These are phyloP conservation scores for Sporothrix protearum DNA, from an alignment of 2,329 filamentous ascomycete genomes.

Conservation along the genomic window DNA sequence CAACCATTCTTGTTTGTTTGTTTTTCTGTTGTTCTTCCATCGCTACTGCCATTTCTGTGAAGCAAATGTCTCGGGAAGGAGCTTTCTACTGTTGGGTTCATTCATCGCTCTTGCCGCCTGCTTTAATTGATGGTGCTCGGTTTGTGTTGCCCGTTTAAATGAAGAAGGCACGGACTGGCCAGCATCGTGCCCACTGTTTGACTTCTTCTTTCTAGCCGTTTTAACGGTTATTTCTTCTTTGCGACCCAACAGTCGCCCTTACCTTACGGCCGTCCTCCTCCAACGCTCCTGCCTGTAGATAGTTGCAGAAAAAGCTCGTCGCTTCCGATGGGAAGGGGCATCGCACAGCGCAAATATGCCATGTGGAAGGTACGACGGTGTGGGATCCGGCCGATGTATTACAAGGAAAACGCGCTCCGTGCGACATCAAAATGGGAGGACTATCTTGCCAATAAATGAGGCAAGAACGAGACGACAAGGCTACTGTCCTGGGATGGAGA, in stretches of 20 bases:
- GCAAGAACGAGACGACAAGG: not conserved
- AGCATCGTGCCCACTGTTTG: conserved; percentile 15
- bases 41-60: not conserved
- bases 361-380: conserved; percentile 16
- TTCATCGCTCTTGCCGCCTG: conserved; percentile 3
- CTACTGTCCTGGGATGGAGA: not conserved
- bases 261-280: conserved; percentile 1
- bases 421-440: not conserved
- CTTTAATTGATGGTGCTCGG: not conserved
- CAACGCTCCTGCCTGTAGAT: not conserved
- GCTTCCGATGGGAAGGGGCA: not conserved
- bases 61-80: not conserved
- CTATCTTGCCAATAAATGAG: not conserved
- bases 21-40: not conserved
- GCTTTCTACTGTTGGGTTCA: conserved; percentile 5
- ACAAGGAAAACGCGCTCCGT: conserved; percentile 4
- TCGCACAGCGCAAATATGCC: conserved; percentile 2
- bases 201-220: not conserved
- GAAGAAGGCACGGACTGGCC: conserved; percentile 14
- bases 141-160: conserved; percentile 2
- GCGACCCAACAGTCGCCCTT: conserved; percentile 2
- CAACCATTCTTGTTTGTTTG: not conserved
- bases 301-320: not conserved
- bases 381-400: conserved; percentile 4
- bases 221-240: not conserved